Base-by-base conservation (phyloP, 345 rosid species). In the Bruguiera parviflora region DNA sequence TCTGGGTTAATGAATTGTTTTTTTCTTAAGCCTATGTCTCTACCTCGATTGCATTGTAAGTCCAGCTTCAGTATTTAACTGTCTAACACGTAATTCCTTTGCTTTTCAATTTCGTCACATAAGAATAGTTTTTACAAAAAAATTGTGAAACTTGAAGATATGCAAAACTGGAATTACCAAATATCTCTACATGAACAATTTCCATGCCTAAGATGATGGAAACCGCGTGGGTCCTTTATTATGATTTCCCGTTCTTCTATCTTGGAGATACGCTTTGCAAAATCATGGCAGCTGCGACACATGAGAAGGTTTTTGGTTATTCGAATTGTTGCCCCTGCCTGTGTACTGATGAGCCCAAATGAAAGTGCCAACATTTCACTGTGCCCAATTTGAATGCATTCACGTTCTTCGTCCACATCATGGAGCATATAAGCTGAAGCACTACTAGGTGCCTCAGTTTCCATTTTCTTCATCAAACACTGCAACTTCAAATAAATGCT, bases 341-440 rank as follows among this genome's bases (percentile, higher is more conserved):
- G 75, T 25, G 80, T 77, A 51, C 80, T 84, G 46, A 86, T 77
- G 15, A 86, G 84, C 51, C 90, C 88, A 51, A 84, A 79, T 53
- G 85, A 69, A 60, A 84, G 66, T 2, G 88, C 88, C 72, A 84
- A 76, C 84, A 84, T 71, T 71, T 86, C 90, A n/a, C 88, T 79
- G 63, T 84, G 88, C 35, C 80, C 84, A 51, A 75, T 75, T 58
- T 39, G 76, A 53, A 37, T 61, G 65, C 84, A 79, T 59, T 86
- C 83, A 31, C 86, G 79, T 64, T 81, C 84, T 77, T 82, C 86
- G 67, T 75, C 81, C 51, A 80, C 84, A 67, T 80, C 86, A 20
- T 80, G 84, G 53, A 80, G 70, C 66, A 76, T 66, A 68, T 73
- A 75, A 68, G 59, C 75, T 47, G 77, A 39, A 68, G 32, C 35